Conservation (phyloP, 176 grass and related monocot genomes). For the Bothriochloa decipiens region DNA sequence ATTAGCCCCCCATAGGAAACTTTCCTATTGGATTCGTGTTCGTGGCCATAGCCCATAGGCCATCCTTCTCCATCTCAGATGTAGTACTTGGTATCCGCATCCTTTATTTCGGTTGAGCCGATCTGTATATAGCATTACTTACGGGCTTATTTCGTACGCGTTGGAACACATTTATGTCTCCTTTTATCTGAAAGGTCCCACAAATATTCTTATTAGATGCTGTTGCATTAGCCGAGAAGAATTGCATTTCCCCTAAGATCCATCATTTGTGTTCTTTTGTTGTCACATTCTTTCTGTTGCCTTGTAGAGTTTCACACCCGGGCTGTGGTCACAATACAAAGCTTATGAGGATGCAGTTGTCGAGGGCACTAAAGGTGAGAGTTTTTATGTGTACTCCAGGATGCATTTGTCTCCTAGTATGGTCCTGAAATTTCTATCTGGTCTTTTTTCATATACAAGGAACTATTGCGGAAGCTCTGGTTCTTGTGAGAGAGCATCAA, state of each 20-base stretch:
- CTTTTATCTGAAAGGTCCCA: background rate
- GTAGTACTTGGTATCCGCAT: background rate
- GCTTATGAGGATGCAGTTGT: conserved; percentile 67
- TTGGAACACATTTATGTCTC: background rate
- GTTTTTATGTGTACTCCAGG: background rate
- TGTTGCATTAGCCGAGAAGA: conserved; percentile 15
- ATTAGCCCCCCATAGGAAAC: background rate
- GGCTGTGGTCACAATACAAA: conserved; percentile 66
- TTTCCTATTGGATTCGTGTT: conserved; percentile 13
- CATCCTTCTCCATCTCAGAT: conserved; percentile 12
- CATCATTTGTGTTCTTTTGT: background rate
- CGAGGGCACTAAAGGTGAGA: conserved; percentile 65
- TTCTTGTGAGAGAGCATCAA: conserved; percentile 74
- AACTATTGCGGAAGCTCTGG: conserved; percentile 56
- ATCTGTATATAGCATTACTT: background rate
- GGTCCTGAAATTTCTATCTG: background rate
- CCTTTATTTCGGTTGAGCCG: background rate
- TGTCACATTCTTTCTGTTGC: conserved; percentile 12
- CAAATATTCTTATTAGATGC: background rate
- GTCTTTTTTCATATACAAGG: conserved; percentile 42
- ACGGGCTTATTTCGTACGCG: background rate
- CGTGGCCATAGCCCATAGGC: background rate
- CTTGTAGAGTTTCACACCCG: conserved; percentile 58
- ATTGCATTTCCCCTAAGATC: conserved; percentile 7
- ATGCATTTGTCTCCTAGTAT: conserved; percentile 19